Conservation (phyloP, 2,329 filamentous ascomycete species). For the Fusarium miscanthi region DNA sequence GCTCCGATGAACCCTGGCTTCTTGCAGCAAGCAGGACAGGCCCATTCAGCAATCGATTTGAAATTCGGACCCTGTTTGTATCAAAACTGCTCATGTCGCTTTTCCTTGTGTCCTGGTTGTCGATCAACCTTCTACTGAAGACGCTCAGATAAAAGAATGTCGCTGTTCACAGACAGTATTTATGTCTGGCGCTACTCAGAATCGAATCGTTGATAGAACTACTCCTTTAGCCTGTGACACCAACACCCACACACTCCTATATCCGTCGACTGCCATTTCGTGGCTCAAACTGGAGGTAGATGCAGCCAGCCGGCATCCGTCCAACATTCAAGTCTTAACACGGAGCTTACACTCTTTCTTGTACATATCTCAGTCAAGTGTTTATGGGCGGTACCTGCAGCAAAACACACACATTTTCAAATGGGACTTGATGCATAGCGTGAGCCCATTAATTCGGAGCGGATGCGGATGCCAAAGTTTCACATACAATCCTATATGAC, state of each 20-base stretch:
- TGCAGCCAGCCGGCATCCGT: conserved; percentile 25
- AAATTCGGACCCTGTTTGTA: conserved; percentile 26
- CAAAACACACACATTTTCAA: conserved; percentile 35
- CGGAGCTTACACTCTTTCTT: conserved; percentile 16
- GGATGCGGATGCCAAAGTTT: conserved; percentile 8
- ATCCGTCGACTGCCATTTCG: conserved; percentile 35
- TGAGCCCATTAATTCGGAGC: conserved; percentile 7
- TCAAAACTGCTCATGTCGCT: conserved; percentile 11
- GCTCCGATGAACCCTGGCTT: conserved; percentile 27
- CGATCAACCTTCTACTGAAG: conserved; percentile 24
- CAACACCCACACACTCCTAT: conserved; percentile 22
- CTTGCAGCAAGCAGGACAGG: neutral
- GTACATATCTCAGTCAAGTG: conserved; percentile 5
- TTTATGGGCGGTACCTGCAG: conserved; percentile 40
- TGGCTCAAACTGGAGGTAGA: conserved; percentile 30
- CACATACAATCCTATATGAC: neutral
- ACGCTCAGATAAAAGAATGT: conserved; percentile 2
- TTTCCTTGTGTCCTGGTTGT: conserved; percentile 25
- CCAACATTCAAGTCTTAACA: conserved; percentile 17
- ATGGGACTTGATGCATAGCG: conserved; percentile 13
- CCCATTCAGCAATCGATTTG: neutral
- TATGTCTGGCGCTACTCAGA: neutral
- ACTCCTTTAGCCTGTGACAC: conserved; percentile 27
- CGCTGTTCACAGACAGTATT: neutral
- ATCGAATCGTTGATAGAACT: conserved; percentile 18